phyloP scores from a whole-genome alignment of 371 early-diverging fungal genomes.

The Mortierella sp. region DNA sequence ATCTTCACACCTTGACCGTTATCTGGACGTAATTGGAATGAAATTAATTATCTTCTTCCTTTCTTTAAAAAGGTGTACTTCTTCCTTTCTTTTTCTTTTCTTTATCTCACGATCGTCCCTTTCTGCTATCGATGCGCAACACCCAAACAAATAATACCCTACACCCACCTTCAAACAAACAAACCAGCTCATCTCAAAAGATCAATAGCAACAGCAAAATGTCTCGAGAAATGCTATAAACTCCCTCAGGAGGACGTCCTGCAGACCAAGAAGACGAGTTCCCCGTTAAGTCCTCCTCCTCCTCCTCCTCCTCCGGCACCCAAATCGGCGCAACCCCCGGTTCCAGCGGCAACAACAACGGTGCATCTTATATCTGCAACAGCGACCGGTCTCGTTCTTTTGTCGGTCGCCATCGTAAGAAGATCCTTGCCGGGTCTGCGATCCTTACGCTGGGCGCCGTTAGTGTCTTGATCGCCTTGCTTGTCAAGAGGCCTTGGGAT shows the following conservation, averaged over 20 bases:
- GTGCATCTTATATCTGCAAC: not conserved
- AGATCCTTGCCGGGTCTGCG: constrained; percentile 29
- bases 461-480: constrained; percentile 16
- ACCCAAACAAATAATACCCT: not conserved
- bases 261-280: not conserved
- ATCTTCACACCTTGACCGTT: not conserved
- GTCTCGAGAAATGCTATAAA: constrained; percentile 24
- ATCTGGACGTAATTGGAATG: not conserved
- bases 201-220: not conserved
- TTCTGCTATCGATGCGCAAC: not conserved
- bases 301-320: constrained; percentile 9
- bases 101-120: not conserved
- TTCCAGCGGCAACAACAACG: not conserved
- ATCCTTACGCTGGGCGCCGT: constrained; percentile 33
- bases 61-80: not conserved
- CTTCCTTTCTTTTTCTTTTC: not conserved
- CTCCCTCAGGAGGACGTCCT: not conserved
- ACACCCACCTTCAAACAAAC: not conserved
- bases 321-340: not conserved
- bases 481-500: constrained; percentile 43
- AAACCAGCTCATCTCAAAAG: not conserved
- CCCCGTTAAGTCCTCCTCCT: constrained; percentile 10
- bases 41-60: no score
- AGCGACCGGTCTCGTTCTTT: constrained; percentile 11
- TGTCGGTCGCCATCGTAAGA: constrained; percentile 28